Percentiles rank a stretch among this genome's conserved stretches.
Conservation (phyloP, 176 grass and related monocot genomes). For the Musa acuminata region DNA sequence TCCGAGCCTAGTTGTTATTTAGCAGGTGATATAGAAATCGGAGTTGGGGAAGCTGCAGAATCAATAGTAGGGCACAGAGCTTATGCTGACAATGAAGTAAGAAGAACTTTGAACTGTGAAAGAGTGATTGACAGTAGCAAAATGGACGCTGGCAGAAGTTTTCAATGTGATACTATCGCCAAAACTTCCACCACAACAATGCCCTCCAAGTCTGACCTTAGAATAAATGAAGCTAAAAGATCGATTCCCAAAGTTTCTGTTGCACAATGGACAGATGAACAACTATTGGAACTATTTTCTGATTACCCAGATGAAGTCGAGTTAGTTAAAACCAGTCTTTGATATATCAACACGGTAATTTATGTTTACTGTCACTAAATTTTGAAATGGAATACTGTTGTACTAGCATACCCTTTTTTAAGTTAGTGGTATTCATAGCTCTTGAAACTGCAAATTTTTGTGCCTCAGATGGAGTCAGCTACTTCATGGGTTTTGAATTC, state of each 20-base stretch:
- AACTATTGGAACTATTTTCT: slow-evolving; percentile 18
- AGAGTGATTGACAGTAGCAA: not conserved
- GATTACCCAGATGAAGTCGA: slow-evolving; percentile 13
- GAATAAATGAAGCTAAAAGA: slow-evolving; percentile 2
- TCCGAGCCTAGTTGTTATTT: not conserved
- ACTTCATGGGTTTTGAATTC: no score
- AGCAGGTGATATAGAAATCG: not conserved
- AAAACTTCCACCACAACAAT: not conserved
- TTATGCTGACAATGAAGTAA: not conserved
- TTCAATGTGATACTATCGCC: not conserved
- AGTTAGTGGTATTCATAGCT: not conserved
- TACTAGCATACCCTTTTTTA: not conserved
- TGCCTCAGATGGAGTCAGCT: no score
- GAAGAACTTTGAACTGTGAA: not conserved
- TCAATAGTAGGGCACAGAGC: not conserved
- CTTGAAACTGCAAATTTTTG: not conserved
- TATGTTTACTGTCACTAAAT: not conserved
- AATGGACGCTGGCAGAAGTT: not conserved
- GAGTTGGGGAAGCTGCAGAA: not conserved
- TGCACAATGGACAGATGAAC: slow-evolving; percentile 26
- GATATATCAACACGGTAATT: slow-evolving; percentile 1
- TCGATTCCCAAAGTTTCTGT: slow-evolving; percentile 11
- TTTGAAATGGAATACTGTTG: not conserved
- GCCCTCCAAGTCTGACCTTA: slow-evolving; percentile 1
- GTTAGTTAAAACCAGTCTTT: not conserved